Conservation (phyloP, 805 yeast species). For the Dipodascus albidus region DNA sequence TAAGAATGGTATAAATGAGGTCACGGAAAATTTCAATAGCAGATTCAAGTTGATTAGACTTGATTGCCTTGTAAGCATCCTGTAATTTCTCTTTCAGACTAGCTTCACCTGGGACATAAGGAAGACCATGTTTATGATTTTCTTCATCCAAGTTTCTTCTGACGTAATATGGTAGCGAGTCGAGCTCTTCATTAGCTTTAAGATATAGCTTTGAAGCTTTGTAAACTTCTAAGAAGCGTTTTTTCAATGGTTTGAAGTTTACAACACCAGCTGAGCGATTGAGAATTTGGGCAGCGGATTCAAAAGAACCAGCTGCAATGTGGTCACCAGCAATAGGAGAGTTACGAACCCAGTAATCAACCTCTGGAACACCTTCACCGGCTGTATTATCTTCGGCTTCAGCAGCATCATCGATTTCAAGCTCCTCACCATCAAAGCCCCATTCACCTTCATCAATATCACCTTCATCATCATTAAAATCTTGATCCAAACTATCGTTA, state of each 20-base stretch:
- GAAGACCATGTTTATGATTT: slow-evolving; percentile 40
- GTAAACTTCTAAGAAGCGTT: slow-evolving; percentile 74
- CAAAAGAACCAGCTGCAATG: slow-evolving; percentile 94
- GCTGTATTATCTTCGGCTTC: slow-evolving; percentile 20
- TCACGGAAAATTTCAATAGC: slow-evolving; percentile 74
- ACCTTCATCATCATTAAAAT: slow-evolving; percentile 55
- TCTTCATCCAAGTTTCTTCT: slow-evolving; percentile 49
- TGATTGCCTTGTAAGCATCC: slow-evolving; percentile 73
- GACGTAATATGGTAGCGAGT: slow-evolving; percentile 57
- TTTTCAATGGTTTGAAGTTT: slow-evolving; percentile 77
- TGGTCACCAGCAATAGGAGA: slow-evolving; percentile 85
- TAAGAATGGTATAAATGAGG: slow-evolving; percentile 63
- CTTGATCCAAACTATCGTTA: slow-evolving; percentile 19
- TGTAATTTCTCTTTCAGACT: slow-evolving; percentile 47
- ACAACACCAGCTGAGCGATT: slow-evolving; percentile 82
- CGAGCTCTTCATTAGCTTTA: slow-evolving; percentile 63
- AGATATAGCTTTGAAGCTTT: slow-evolving; percentile 66
- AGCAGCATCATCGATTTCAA: slow-evolving; percentile 32
- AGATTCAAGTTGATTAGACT: slow-evolving; percentile 68
- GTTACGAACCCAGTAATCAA: slow-evolving; percentile 74
- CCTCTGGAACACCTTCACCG: slow-evolving; percentile 42
- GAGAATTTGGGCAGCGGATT: slow-evolving; percentile 86
- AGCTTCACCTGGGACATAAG: slow-evolving; percentile 67
- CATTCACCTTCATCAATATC: slow-evolving; percentile 44
- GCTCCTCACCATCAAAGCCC: slow-evolving; percentile 58